Evolutionary conservation across 768 basidiomycete species (phyloP), one percentile per base, ranked within the genome.

Genomic region (Saitozyma sp.): DNA sequence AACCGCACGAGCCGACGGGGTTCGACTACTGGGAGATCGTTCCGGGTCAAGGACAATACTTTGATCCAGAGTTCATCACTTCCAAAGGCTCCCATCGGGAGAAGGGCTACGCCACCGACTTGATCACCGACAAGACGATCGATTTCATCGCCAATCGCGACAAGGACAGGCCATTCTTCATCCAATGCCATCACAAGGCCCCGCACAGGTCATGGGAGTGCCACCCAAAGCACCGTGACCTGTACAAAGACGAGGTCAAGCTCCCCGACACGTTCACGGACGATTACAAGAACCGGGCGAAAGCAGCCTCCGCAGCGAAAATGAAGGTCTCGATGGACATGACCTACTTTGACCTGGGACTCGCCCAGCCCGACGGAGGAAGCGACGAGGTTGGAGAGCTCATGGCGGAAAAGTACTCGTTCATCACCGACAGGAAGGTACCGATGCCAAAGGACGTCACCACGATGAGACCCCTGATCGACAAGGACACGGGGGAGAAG

Each of bases 101-200:
- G 42, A 50, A 41, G 11, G 69, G 66, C 13, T 70, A 67, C 59
- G 65, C 53, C 16, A 70, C 69, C 39, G 66, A 70, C 56, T 52
- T 70, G 40, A 70, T 68, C 42, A 68, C 69, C 3, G 66, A 70
- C 63, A 70, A 70, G 57, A 53, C 56, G 9, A 58, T 70, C 57
- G 53, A 70, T 52, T 70, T 67, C 37, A 67, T 70, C 57, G 20
- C 48, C 13, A 8, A 50, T 10, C 59, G 62, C 1, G 69, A 70
- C 40, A 38, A 58, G 52, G 38, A n/a, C 6, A 16, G 58, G 4
- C 69, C 69, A 2, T 70, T 70, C 66, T 70, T 70, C 59, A 50
- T 54, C 41, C 67, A 67, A 65, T 64, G 62, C 50, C 69, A 71
- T 56, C 69, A 71, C 61, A 71, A 71, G 54, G 69, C 69, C 14